Conservation (phyloP, 23 red algal genomes). For the Agarophyton chilense region DNA sequence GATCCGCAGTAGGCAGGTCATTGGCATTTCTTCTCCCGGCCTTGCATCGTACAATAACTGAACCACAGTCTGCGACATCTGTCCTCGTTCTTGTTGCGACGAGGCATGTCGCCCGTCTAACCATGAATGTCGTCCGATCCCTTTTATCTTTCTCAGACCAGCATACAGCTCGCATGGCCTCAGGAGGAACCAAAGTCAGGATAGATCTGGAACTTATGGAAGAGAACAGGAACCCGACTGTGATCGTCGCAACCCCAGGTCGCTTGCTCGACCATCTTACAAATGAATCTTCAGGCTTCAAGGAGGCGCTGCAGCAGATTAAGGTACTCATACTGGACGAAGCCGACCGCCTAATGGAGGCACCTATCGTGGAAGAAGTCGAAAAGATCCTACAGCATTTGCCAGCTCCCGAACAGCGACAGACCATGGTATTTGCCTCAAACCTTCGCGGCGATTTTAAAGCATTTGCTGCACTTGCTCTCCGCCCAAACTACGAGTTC, state of each 20-base stretch:
- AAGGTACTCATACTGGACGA: conserved; percentile 83
- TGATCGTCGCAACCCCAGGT: conserved; percentile 86
- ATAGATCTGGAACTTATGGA: conserved; percentile 45
- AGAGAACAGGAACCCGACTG: conserved; percentile 34
- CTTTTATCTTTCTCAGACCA: conserved; percentile 34
- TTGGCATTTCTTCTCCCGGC: conserved; percentile 81
- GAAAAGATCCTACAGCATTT: conserved; percentile 60
- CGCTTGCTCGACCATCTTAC: conserved; percentile 75
- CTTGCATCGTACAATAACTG: conserved; percentile 57
- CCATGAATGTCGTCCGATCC: conserved; percentile 36
- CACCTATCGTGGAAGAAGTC: conserved; percentile 69
- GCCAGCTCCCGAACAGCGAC: conserved; percentile 13
- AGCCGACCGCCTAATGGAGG: conserved; percentile 83
- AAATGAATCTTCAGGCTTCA: conserved; percentile 39
- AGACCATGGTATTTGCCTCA: conserved; percentile 64
- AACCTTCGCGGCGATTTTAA: conserved; percentile 8
- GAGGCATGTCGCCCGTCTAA: conserved; percentile 70
- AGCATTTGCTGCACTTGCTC: background rate
- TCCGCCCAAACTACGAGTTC: conserved; percentile 31
- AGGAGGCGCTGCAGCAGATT: conserved; percentile 45
- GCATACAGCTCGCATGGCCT: conserved; percentile 10
- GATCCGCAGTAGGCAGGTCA: conserved; percentile 84
- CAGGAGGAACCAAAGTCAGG: conserved; percentile 63
- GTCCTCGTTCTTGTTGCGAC: conserved; percentile 87
- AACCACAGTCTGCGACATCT: conserved; percentile 4